Base-by-base conservation (phyloP, 768 basidiomycete genomes). In the Pleurotus pulmonarius region DNA sequence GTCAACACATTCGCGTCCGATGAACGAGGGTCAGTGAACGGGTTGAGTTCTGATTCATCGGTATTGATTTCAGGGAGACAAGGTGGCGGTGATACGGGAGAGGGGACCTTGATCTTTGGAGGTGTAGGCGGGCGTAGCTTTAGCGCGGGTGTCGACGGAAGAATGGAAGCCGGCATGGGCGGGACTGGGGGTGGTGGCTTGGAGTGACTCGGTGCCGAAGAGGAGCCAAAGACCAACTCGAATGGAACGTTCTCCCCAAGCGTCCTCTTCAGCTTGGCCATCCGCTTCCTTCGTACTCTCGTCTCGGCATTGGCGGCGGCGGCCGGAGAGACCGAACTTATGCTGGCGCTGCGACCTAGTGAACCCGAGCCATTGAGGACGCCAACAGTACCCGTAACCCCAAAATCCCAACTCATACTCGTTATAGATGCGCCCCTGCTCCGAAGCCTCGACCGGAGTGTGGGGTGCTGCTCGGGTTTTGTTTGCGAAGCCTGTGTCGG, bases 211-310 rank as follows among this genome's bases (percentile, higher is more conserved):
- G 59, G 5, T 18, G 56, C 29, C 26, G 59, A 52, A 45, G 49
- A 15, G 12, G 59, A 20, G 18, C 63, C 64, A 49, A 75, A 74
- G 2, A 86, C 76, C 22, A 86, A 75, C 61, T 83, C 83, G 2
- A 75, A 65, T 13, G 85, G 85, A 39, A 86, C 71, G 58, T 76
- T 78, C 67, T 85, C 83, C 34, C 85, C 85, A 5, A 86, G 71
- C 20, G 81, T 82, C 43, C 83, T 76, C 1, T 73, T 65, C 34
- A 86, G 73, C 66, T 86, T 86, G 5, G 80, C 82, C 76, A 85
- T 75, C 60, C 79, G 80, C 59, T 71, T 73, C 44, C 83, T 65
- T 16, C 76, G 58, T 18, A 53, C 4, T 13, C 51, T 39, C 5
- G 51, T 39, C 16, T 53, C 51, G 15, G 22, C 24, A 39, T 37